phyloP scores from a whole-genome alignment of 768 basidiomycete species.

The Suillus plorans region DNA sequence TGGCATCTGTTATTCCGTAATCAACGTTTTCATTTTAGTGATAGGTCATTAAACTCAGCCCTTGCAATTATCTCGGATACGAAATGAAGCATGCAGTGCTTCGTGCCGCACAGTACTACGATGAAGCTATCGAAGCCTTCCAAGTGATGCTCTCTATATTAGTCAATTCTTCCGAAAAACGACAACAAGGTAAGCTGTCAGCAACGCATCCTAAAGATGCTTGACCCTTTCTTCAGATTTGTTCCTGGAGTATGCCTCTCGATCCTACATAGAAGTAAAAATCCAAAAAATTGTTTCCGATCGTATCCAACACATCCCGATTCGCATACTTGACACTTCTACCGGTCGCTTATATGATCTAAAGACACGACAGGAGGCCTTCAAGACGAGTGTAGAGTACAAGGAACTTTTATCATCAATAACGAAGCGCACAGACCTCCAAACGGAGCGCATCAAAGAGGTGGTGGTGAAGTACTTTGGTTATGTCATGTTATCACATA shows the following conservation, averaged over 20 bases:
- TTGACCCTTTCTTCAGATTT: background rate
- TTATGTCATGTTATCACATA: background rate
- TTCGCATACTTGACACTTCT: background rate
- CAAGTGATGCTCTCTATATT: background rate
- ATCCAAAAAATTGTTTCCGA: background rate
- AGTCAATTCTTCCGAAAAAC: background rate
- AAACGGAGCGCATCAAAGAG: background rate
- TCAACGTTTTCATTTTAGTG: background rate
- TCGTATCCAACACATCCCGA: background rate
- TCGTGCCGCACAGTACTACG: background rate
- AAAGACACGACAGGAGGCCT: background rate
- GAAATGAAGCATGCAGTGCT: background rate
- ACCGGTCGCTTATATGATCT: background rate
- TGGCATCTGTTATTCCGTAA: background rate
- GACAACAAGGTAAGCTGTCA: background rate
- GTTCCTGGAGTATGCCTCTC: background rate
- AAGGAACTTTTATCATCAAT: background rate
- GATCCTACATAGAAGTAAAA: background rate
- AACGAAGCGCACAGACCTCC: background rate
- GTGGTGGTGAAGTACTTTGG: background rate
- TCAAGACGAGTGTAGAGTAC: background rate
- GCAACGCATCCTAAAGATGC: background rate
- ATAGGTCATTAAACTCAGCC: background rate
- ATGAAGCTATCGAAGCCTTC: background rate
- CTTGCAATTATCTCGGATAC: background rate